Evolutionary conservation across 1,284 basidiomycete genomes (phyloP), one percentile per base, ranked within the genome.

Genomic region (Boletus mariae): DNA sequence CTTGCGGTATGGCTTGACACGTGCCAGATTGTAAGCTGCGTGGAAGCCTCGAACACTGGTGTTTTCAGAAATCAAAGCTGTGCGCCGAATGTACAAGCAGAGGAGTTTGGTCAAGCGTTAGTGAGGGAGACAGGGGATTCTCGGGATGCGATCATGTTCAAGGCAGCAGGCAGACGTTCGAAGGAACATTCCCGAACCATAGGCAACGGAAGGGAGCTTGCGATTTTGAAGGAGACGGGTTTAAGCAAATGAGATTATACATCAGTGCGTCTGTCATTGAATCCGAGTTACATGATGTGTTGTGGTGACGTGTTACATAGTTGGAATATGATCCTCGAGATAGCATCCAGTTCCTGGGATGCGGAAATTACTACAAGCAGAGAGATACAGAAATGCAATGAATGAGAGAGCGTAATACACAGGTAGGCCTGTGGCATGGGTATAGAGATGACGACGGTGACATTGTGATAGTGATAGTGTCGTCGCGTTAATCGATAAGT

Each of bases 261-360:
- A 23, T 17, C 4, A 11, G 17, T 40, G 17, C 37, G 20, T 40
- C 10, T 40, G 17, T 20, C 5, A 38, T 38, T 38, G n/a, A 20
- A 38, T 38, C 15, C 37, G 11, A 17, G 37, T 40, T 34, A 15
- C 13, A 34, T 34, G 32, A 34, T 34, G 32, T 34, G 32, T 34
- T 34, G 13, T 7, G n/a, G 35, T 17, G 23, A 60, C 8, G 4
- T 23, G 2, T 42, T 53, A 53, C 34, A 54, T 20, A 41, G 28
- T 47, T 32, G 38, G 20, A 40, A 38, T 32, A 34, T 34, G 15
- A 13, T 13, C 12, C 12, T 34, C 13, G 25, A 8, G 35, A 25
- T 11, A 20, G 20, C 20, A 40, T 40, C 54, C 63, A 62, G 51
- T 62, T 62, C 61, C 50, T 55, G 59, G 57, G 64, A 65, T 53